Percentiles rank a stretch among this genome's conserved stretches.
These are phyloP conservation scores for Diaporthe humulicola DNA, from an alignment of 2,329 filamentous ascomycete genomes.

Conservation along the genomic window DNA sequence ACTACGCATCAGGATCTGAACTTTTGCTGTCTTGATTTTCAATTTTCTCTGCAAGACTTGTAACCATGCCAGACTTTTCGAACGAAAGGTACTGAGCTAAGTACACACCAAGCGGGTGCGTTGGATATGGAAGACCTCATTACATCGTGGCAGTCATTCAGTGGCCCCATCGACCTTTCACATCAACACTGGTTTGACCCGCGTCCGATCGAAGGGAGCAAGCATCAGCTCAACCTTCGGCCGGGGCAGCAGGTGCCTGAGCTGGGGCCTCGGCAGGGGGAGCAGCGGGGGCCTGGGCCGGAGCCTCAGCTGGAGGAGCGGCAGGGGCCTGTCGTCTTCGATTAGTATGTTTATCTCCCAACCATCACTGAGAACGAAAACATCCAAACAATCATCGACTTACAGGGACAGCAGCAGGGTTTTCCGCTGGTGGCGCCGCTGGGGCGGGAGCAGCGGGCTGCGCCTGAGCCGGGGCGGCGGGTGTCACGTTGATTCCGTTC, in stretches of 20 bases:
- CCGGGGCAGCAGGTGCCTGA: conserved; percentile 1
- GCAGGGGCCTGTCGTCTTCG: background rate
- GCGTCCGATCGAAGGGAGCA: background rate
- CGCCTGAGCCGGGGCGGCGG: conserved; percentile 10
- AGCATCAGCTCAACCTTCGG: conserved; percentile 11
- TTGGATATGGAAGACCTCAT: background rate
- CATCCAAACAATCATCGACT: background rate
- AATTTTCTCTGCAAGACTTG: background rate
- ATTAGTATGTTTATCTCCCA: background rate
- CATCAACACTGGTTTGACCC: background rate
- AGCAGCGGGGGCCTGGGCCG: background rate
- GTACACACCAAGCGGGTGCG: too few relatives aligned
- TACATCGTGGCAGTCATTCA: background rate
- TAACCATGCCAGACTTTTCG: background rate
- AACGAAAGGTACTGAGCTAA: background rate
- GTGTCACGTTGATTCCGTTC: conserved; percentile 36
- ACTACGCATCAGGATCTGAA: background rate
- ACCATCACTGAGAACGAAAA: background rate
- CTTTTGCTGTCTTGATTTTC: background rate
- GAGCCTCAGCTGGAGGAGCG: conserved; percentile 3
- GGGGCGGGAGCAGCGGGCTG: conserved; percentile 19
- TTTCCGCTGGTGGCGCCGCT: background rate
- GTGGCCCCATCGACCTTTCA: background rate
- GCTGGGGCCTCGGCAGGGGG: background rate
- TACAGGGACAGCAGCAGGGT: background rate